Evolutionary conservation across 2,329 filamentous ascomycete genomes (phyloP).

Genomic region (Zymoseptoria ardabiliae): DNA sequence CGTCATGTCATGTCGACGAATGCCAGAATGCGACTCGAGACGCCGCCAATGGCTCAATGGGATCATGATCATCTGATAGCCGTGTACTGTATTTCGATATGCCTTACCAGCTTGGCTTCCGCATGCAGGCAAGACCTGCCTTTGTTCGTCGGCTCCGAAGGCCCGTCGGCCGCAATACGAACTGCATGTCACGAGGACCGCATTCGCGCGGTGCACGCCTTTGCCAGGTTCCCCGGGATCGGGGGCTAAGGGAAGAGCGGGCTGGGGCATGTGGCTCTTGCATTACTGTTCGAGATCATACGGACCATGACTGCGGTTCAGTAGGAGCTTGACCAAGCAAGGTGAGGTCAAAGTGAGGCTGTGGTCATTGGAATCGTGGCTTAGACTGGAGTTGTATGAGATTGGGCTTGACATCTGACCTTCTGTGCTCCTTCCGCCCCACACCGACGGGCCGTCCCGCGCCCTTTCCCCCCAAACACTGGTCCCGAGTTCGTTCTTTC

Average conservation of each 20-base stretch:
- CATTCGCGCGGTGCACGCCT: not conserved
- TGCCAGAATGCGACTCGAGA: too few relatives aligned
- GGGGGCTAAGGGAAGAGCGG: not conserved
- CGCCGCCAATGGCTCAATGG: too few relatives aligned
- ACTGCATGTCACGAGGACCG: too few relatives aligned
- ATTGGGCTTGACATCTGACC: too few relatives aligned
- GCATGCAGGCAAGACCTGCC: too few relatives aligned
- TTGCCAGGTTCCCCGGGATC: not conserved
- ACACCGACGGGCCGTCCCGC: not conserved
- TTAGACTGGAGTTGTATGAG: not conserved
- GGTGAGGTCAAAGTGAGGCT: not conserved
- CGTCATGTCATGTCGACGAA: too few relatives aligned
- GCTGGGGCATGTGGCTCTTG: not conserved
- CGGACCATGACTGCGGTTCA: not conserved
- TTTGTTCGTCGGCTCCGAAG: too few relatives aligned
- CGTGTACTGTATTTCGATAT: too few relatives aligned
- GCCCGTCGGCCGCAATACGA: not conserved
- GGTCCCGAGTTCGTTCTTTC: not conserved
- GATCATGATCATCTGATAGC: too few relatives aligned
- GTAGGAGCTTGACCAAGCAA: not conserved
- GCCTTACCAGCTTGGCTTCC: not conserved
- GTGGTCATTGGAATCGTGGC: not conserved
- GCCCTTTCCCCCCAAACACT: not conserved
- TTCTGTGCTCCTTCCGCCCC: too few relatives aligned
- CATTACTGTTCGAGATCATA: not conserved